Base-by-base conservation (phyloP, 2,329 filamentous ascomycete species). In the Bipolaris sorokiniana region DNA sequence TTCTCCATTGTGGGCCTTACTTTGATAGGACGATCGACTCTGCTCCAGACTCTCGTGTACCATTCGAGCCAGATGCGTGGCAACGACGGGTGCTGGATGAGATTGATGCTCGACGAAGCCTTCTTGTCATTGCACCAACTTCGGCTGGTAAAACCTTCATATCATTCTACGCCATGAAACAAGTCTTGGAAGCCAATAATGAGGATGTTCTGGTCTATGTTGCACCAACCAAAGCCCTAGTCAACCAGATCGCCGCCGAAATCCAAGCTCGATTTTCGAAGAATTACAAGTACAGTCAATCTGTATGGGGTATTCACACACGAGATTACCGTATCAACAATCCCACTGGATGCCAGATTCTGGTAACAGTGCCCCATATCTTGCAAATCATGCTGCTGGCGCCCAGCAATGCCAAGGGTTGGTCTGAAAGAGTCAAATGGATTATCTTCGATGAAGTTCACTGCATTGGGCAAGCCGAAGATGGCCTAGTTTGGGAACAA, bases 371-470 rank as follows among this genome's bases (percentile, higher is more conserved):
- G 0, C 90, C 90, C 0, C 87, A 92, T 68, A 88, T 94, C 37
- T 78, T 94, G 2, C 90, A 93, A 65, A 92, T 90, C 51, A 90
- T 94, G 88, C 79, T 93, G 1, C 50, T 76, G 23, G 63, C 77
- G 89, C 48, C 77, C 90, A 48, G 81, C 84, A 90, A 92, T 63
- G 87, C 89, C 3, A 84, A 82, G n/a, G 78, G 79, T 1, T 94
- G 90, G 90, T 84, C 89, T 0, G 81, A 81, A 3, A 80, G 88
- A 50, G 83, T 93, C 13, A 90, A 86, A 65, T 83, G 89, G 47
- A 92, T 93, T 69, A 91, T 93, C 48, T 93, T 93, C 56, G 90
- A 94, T 67, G 90, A 94, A 76, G 87, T 93, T 1, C 90, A 94
- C 71, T 91, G 86, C 33, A 93, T 94, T 57, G 89, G 90, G 0